Percentiles rank a stretch among this genome's conserved stretches.
phyloP scores from a whole-genome alignment of 176 grass and related monocot genomes.

The Eragrostis nindensis region DNA sequence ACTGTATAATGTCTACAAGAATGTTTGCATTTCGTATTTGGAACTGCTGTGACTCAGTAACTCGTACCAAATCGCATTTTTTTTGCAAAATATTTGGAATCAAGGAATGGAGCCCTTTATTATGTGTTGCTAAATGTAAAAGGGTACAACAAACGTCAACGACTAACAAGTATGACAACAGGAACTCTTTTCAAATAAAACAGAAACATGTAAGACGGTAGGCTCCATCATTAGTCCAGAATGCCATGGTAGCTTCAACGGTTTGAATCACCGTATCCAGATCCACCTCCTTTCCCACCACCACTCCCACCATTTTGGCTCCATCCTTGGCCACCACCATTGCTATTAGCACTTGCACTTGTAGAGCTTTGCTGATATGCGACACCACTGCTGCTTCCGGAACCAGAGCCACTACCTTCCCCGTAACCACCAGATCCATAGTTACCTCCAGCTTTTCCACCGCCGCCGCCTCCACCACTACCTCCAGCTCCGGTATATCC shows the following conservation, averaged over 20 bases:
- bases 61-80: too few relatives aligned
- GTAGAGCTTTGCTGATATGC: background rate
- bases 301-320: background rate
- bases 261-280: background rate
- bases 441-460: background rate
- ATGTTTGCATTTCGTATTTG: too few relatives aligned
- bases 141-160: too few relatives aligned
- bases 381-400: background rate
- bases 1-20: too few relatives aligned
- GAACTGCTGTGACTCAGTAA: too few relatives aligned
- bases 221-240: background rate
- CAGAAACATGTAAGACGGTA: too few relatives aligned
- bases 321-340: background rate
- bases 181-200: too few relatives aligned
- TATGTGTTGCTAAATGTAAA: too few relatives aligned
- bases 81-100: too few relatives aligned
- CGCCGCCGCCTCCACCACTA: background rate
- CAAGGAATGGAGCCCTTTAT: too few relatives aligned
- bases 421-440: background rate
- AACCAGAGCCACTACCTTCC: background rate
- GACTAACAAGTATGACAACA: too few relatives aligned
- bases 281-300: background rate
- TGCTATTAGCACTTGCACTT: background rate
- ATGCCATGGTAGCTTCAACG: background rate
- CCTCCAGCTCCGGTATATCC: background rate